Evolutionary conservation across 306 rosid genomes (phyloP).

Genomic region (Fagus sylvatica): DNA sequence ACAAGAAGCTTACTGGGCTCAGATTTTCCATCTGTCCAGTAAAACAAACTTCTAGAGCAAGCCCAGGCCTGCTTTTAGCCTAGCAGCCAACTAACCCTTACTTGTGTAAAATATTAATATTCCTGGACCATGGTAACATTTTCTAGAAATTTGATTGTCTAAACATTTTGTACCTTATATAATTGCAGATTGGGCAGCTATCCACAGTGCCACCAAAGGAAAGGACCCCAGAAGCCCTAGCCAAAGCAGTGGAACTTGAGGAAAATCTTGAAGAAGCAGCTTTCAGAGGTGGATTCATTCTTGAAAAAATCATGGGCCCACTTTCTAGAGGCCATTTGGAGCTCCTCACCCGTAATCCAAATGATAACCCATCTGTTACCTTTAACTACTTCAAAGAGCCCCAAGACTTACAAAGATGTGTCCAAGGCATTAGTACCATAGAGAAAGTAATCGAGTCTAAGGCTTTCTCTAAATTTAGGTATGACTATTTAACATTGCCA

Average conservation of each 20-base stretch:
- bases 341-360: slow-evolving; percentile 53
- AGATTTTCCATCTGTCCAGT: no score
- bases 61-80: no score
- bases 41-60: no score
- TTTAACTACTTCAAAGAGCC: slow-evolving; percentile 75
- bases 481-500: slow-evolving; percentile 23
- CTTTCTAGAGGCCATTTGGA: slow-evolving; percentile 58
- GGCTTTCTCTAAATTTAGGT: slow-evolving; percentile 52
- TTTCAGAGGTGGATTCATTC: slow-evolving; percentile 65
- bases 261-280: slow-evolving; percentile 40
- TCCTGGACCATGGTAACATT: no score
- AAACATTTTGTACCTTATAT: no score
- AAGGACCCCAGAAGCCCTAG: slow-evolving; percentile 63
- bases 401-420: slow-evolving; percentile 57
- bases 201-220: slow-evolving; percentile 47
- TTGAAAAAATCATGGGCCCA: slow-evolving; percentile 70
- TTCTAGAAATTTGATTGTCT: no score
- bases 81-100: no score
- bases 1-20: no score
- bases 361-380: slow-evolving; percentile 68
- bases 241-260: slow-evolving; percentile 44
- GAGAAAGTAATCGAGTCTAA: slow-evolving; percentile 49
- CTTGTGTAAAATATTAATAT: no score
- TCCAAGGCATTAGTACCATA: slow-evolving; percentile 49
- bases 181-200: slow-evolving; percentile 49